phyloP scores from a whole-genome alignment of 306 rosid genomes.

The Corylus americana region DNA sequence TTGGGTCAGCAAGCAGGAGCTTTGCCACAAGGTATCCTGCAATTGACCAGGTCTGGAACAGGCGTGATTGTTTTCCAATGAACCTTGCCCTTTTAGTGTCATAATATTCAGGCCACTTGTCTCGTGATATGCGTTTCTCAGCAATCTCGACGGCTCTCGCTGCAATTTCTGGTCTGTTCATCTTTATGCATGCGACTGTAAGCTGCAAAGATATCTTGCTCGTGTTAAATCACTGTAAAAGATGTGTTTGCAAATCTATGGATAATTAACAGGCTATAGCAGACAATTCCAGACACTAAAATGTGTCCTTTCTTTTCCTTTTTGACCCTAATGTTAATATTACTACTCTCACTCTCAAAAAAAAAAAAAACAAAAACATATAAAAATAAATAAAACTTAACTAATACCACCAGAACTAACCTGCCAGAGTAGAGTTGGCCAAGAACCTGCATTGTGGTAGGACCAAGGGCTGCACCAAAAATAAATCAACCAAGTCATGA shows the following conservation, averaged over 20 bases:
- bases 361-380: background rate
- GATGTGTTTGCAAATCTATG: background rate
- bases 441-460: slow-evolving; percentile 85
- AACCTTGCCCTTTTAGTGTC: slow-evolving; percentile 68
- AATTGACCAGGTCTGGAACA: slow-evolving; percentile 80
- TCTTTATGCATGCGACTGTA: slow-evolving; percentile 86
- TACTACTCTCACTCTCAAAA: background rate
- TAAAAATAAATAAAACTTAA: slow-evolving; percentile 1
- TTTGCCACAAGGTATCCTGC: slow-evolving; percentile 80
- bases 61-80: slow-evolving; percentile 73
- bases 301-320: background rate
- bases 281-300: background rate
- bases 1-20: slow-evolving; percentile 65
- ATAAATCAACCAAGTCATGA: slow-evolving; percentile 13
- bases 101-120: slow-evolving; percentile 87
- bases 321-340: background rate
- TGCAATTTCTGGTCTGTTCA: slow-evolving; percentile 74
- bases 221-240: slow-evolving; percentile 13
- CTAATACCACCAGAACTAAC: slow-evolving; percentile 37
- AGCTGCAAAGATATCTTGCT: slow-evolving; percentile 47
- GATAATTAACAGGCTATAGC: slow-evolving; percentile 1
- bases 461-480: slow-evolving; percentile 81
- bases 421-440: slow-evolving; percentile 97
- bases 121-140: slow-evolving; percentile 60
- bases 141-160: slow-evolving; percentile 66